These are phyloP conservation scores for Podila epigama DNA, from an alignment of 192 early-diverging fungal genomes.

Conservation along the genomic window DNA sequence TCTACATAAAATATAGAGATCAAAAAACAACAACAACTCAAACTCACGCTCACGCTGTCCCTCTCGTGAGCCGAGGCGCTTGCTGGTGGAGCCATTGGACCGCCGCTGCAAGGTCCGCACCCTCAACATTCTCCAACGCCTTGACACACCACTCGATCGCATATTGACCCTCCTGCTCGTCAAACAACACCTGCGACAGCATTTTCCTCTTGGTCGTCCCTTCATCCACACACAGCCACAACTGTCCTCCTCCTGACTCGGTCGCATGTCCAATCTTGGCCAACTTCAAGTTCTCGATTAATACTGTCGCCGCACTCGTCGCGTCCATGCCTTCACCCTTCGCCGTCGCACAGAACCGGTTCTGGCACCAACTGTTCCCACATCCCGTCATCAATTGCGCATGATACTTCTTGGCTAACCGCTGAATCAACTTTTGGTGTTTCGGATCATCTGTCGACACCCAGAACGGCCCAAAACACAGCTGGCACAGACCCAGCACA, in stretches of 20 bases:
- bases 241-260: slow-evolving; percentile 15
- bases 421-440: slow-evolving; percentile 75
- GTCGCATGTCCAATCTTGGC: slow-evolving; percentile 24
- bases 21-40: no score
- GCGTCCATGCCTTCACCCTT: slow-evolving; percentile 58
- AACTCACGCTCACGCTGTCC: no score
- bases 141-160: slow-evolving; percentile 74
- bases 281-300: slow-evolving; percentile 60
- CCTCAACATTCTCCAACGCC: slow-evolving; percentile 63
- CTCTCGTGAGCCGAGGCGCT: no score
- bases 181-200: slow-evolving; percentile 50
- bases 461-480: slow-evolving; percentile 88
- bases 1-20: no score
- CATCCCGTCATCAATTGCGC: slow-evolving; percentile 83
- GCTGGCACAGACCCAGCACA: slow-evolving; percentile 69
- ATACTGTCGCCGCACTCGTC: slow-evolving; percentile 64
- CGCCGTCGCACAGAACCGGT: slow-evolving; percentile 38
- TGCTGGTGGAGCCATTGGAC: slow-evolving; percentile 64
- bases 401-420: slow-evolving; percentile 75
- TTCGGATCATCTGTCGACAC: slow-evolving; percentile 76
- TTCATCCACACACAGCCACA: slow-evolving; percentile 73
- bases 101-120: slow-evolving; percentile 60
- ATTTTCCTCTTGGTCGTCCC: slow-evolving; percentile 56
- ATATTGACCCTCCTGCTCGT: slow-evolving; percentile 36
- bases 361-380: slow-evolving; percentile 70